A percentile compares a stretch with the other conserved stretches of the same genome.
These are phyloP conservation scores for Amaranthus tricolor DNA, from an alignment of 179 eudicot genomes.

Conservation along the genomic window DNA sequence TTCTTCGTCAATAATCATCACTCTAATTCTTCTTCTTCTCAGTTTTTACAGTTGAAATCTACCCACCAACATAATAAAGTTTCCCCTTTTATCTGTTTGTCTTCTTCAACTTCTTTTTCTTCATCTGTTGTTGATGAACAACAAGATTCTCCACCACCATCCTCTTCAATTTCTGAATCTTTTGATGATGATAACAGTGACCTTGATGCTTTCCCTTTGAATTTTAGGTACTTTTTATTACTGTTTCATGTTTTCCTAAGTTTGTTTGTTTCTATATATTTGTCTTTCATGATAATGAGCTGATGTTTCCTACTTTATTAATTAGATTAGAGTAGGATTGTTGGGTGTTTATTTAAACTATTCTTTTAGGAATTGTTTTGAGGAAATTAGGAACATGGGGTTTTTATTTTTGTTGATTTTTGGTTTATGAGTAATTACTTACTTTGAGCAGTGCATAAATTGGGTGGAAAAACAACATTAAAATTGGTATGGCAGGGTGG, in stretches of 20 bases:
- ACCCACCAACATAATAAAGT: background rate
- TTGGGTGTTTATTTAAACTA: background rate
- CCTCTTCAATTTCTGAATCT: background rate
- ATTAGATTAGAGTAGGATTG: background rate
- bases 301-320: background rate
- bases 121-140: slow-evolving; percentile 20
- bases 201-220: slow-evolving; percentile 19
- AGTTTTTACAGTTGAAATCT: slow-evolving; percentile 12
- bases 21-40: background rate
- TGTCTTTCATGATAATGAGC: background rate
- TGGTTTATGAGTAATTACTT: background rate
- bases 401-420: background rate
- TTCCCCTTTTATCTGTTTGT: background rate
- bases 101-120: slow-evolving; percentile 18
- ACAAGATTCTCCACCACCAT: slow-evolving; percentile 10
- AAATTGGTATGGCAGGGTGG: no score
- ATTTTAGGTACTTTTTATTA: slow-evolving; percentile 22
- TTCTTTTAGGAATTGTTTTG: background rate
- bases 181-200: slow-evolving; percentile 1
- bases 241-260: background rate
- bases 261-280: background rate
- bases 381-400: background rate
- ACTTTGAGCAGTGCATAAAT: no score
- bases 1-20: slow-evolving; percentile 12
- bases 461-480: no score